phyloP scores from a whole-genome alignment of 1,284 basidiomycete species.

The Phaffia rhodozyma region DNA sequence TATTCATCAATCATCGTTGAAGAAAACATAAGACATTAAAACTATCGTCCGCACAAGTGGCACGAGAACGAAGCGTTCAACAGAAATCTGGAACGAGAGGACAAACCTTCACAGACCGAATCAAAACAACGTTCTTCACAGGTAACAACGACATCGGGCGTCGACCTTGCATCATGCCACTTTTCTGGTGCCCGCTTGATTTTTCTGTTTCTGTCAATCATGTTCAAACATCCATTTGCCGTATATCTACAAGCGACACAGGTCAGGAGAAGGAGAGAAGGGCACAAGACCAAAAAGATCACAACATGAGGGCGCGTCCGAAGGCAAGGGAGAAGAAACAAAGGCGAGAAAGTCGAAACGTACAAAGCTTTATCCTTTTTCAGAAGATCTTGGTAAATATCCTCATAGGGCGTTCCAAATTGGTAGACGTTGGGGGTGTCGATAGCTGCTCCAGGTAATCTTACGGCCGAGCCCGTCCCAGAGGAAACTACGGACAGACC shows the following conservation, averaged over 20 bases:
- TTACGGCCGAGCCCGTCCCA: conserved; percentile 93
- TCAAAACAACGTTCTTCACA: conserved; percentile 99
- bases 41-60: neutral
- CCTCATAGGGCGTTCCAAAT: conserved; percentile 97
- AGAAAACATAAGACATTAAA: neutral
- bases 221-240: conserved; percentile 91
- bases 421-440: conserved; percentile 96
- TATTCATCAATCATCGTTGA: conserved; percentile 29
- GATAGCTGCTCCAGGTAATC: conserved; percentile 87
- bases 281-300: neutral
- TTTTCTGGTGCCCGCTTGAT: conserved; percentile 89
- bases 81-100: neutral
- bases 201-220: conserved; percentile 91
- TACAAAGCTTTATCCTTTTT: conserved; percentile 74
- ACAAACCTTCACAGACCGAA: conserved; percentile 88
- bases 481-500: conserved; percentile 85
- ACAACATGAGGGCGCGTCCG: conserved; percentile 19
- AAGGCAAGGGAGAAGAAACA: neutral
- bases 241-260: conserved; percentile 51
- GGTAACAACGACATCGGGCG: conserved; percentile 89
- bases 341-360: conserved; percentile 30
- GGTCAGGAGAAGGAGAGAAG: conserved; percentile 19
- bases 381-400: conserved; percentile 87
- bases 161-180: conserved; percentile 77
- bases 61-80: conserved; percentile 7